Conservation (phyloP, 495 filamentous ascomycete genomes). For the Immersiella caudata region DNA sequence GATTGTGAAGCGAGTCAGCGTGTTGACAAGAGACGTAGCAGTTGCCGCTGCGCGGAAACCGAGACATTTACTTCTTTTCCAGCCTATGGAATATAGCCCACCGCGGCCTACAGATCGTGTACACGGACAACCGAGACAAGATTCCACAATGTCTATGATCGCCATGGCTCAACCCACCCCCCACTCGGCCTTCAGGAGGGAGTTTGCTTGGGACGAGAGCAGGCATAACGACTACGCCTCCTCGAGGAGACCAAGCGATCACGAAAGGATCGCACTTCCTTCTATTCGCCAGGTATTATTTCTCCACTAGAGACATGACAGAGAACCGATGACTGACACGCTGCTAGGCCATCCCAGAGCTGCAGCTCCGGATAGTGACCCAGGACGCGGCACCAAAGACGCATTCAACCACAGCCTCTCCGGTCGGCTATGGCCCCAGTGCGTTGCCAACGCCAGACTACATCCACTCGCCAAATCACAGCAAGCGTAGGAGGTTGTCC, state of each 20-base stretch:
- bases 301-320: no score
- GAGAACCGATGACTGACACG: slow-evolving; percentile 24
- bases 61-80: slow-evolving; percentile 14
- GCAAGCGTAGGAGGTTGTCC: slow-evolving; percentile 44
- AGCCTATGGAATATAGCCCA: slow-evolving; percentile 32
- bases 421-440: slow-evolving; percentile 24
- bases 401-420: slow-evolving; percentile 31
- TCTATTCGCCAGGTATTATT: slow-evolving; percentile 48
- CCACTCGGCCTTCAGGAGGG: slow-evolving; percentile 30
- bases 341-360: slow-evolving; percentile 42
- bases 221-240: slow-evolving; percentile 25
- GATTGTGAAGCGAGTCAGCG: not conserved
- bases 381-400: slow-evolving; percentile 28
- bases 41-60: slow-evolving; percentile 29
- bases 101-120: slow-evolving; percentile 23
- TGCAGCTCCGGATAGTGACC: slow-evolving; percentile 26
- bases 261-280: slow-evolving; percentile 44
- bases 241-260: slow-evolving; percentile 27
- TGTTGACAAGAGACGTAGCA: slow-evolving; percentile 4
- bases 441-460: slow-evolving; percentile 39
- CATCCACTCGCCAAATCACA: slow-evolving; percentile 38
- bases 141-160: slow-evolving; percentile 41
- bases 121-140: slow-evolving; percentile 23
- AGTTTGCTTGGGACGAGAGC: slow-evolving; percentile 33
- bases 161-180: slow-evolving; percentile 37